These are phyloP conservation scores for Hemileia vastatrix DNA, from an alignment of 1,284 basidiomycete species.

Conservation along the genomic window DNA sequence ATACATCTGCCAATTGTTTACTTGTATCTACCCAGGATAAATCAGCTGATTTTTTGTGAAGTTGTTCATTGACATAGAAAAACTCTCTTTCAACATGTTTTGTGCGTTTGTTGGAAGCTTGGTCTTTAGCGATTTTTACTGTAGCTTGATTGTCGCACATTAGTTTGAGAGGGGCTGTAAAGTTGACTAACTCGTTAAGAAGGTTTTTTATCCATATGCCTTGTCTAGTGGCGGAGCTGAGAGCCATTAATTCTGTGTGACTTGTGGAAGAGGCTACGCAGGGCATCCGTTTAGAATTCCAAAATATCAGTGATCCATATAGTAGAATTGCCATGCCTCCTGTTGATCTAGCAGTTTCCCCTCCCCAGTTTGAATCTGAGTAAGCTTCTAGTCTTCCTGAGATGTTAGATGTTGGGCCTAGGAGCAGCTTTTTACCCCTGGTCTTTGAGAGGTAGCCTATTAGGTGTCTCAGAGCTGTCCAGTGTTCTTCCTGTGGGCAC, in stretches of 20 bases:
- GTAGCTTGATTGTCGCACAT: conserved; percentile 4
- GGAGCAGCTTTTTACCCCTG: too few relatives aligned
- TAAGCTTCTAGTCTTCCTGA: conserved; percentile 4
- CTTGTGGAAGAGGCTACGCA: not conserved
- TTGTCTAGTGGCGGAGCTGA: not conserved
- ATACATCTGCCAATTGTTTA: not conserved
- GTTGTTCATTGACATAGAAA: conserved; percentile 3
- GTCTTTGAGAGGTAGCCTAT: conserved; percentile 1
- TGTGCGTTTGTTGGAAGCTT: not conserved
- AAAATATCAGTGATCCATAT: not conserved
- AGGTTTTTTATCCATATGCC: not conserved
- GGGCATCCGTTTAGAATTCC: not conserved
- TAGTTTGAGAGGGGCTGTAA: not conserved
- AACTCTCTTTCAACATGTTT: not conserved
- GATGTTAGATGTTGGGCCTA: too few relatives aligned
- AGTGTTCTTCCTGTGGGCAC: not conserved
- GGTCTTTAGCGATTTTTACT: not conserved
- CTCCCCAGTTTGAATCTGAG: conserved; percentile 15
- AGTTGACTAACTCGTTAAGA: not conserved
- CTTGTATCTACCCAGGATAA: not conserved
- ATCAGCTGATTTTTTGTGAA: not conserved
- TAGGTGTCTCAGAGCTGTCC: not conserved
- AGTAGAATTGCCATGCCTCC: not conserved
- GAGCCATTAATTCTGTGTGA: not conserved
- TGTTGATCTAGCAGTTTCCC: not conserved